These are phyloP conservation scores for Leishmania turanica DNA, from an alignment of 208 protist species.

Conservation along the genomic window DNA sequence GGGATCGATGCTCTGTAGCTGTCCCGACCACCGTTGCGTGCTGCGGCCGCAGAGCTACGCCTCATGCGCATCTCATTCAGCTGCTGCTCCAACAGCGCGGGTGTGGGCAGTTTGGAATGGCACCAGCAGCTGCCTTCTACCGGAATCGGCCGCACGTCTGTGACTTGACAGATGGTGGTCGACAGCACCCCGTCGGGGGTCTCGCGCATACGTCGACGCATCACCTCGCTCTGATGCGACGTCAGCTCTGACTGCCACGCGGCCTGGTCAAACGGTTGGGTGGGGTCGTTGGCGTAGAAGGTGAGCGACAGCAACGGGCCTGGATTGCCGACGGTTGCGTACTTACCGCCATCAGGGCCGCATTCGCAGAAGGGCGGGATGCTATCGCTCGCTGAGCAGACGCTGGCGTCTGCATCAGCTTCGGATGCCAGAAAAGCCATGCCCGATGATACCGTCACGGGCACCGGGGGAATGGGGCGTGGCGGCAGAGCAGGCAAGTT, in stretches of 20 bases:
- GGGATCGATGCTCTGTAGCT: constrained; percentile 2
- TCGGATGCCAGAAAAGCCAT: constrained; percentile 1
- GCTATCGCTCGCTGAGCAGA: background rate
- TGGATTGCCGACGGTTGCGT: constrained; percentile 1
- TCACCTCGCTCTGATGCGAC: constrained; percentile 29
- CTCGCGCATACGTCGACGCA: constrained; percentile 24
- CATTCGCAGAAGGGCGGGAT: constrained; percentile 22
- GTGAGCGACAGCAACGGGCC: constrained; percentile 66
- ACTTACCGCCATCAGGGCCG: background rate
- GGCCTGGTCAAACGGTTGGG: constrained; percentile 35
- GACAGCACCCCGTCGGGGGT: constrained; percentile 6
- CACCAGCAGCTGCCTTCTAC: constrained; percentile 62
- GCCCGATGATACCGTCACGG: background rate
- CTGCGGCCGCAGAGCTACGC: constrained; percentile 1
- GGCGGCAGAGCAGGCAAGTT: constrained; percentile 36
- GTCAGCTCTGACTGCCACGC: constrained; percentile 43
- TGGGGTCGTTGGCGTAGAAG: constrained; percentile 65
- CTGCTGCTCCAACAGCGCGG: constrained; percentile 51
- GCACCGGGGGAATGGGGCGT: background rate
- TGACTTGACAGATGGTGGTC: constrained; percentile 42
- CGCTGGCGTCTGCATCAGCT: background rate
- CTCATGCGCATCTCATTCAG: constrained; percentile 32
- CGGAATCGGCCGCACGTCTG: constrained; percentile 43
- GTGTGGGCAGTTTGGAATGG: constrained; percentile 41
- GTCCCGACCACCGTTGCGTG: background rate